Evolutionary conservation across 805 yeast species (phyloP).

Genomic region (Saturnispora sekii): DNA sequence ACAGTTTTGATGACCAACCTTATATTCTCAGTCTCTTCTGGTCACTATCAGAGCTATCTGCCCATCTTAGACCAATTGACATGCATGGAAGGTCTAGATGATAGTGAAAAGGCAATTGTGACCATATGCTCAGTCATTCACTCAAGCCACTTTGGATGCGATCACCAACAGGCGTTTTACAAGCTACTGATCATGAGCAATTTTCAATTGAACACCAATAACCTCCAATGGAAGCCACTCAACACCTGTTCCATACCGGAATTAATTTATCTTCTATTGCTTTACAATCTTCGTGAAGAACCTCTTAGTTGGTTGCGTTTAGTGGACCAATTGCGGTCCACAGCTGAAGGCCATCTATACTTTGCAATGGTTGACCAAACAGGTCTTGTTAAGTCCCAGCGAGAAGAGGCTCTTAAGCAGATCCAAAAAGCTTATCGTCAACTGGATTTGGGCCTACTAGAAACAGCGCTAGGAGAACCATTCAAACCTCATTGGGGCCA

Average conservation of each 20-base stretch:
- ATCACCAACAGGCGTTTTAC: conserved; percentile 26
- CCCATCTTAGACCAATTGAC: conserved; percentile 40
- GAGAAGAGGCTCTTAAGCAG: no score
- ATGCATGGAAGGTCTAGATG: conserved; percentile 10
- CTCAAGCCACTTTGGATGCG: conserved; percentile 31
- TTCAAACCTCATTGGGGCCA: no score
- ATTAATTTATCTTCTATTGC: not conserved
- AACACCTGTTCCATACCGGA: not conserved
- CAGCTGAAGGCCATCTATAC: no score
- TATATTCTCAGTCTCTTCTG: conserved; percentile 34
- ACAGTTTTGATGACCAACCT: conserved; percentile 41
- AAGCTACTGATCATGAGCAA: conserved; percentile 10
- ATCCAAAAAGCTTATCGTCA: no score
- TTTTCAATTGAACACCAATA: not conserved
- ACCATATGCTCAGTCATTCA: conserved; percentile 37
- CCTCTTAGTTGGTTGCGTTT: conserved; percentile 5
- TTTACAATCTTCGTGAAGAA: not conserved
- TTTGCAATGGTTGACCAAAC: no score
- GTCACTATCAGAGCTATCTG: conserved; percentile 44
- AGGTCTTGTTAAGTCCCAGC: no score
- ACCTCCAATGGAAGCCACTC: not conserved
- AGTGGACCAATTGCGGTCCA: no score
- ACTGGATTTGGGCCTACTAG: no score
- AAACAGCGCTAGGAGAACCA: no score
- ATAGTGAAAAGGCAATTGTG: conserved; percentile 30